Conservation (phyloP, 345 rosid species). For the Turnera subulata region DNA sequence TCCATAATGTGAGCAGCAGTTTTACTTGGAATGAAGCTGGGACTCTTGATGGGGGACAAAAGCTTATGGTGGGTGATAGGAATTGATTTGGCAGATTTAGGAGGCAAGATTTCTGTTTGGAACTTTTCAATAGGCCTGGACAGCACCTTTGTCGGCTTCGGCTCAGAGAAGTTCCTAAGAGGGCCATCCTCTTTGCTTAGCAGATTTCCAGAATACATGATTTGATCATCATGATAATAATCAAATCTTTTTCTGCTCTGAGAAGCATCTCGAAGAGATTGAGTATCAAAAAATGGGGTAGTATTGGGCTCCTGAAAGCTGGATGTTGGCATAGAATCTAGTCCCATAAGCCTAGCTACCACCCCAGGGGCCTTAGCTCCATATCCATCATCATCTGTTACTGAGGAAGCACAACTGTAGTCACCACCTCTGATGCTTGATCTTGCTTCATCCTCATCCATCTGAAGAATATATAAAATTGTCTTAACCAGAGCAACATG, state of each 20-base stretch:
- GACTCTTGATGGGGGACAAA: constrained; percentile 91
- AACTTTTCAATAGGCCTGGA: constrained; percentile 82
- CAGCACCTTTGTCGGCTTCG: constrained; percentile 43
- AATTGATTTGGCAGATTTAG: constrained; percentile 90
- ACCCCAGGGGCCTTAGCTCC: constrained; percentile 81
- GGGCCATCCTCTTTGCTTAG: constrained; percentile 41
- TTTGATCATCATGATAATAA: constrained; percentile 40
- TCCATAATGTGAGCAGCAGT: constrained; percentile 94
- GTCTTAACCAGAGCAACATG: background rate
- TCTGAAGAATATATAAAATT: constrained; percentile 34
- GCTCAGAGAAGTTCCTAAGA: constrained; percentile 27
- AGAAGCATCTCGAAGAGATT: constrained; percentile 47
- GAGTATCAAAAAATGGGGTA: constrained; percentile 54
- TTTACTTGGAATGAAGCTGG: constrained; percentile 68
- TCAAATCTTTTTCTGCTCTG: constrained; percentile 45
- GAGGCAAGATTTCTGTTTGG: constrained; percentile 89
- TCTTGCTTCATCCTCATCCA: constrained; percentile 63
- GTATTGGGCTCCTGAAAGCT: constrained; percentile 47
- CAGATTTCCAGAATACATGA: constrained; percentile 50
- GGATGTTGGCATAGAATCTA: constrained; percentile 71
- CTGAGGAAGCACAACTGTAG: constrained; percentile 89
- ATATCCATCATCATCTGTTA: constrained; percentile 79
- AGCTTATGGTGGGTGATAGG: constrained; percentile 87
- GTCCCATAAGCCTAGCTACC: constrained; percentile 97
- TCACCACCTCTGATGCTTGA: constrained; percentile 53